Evolutionary conservation across 208 protist genomes (phyloP).

Genomic region (Phytomonas sp.): DNA sequence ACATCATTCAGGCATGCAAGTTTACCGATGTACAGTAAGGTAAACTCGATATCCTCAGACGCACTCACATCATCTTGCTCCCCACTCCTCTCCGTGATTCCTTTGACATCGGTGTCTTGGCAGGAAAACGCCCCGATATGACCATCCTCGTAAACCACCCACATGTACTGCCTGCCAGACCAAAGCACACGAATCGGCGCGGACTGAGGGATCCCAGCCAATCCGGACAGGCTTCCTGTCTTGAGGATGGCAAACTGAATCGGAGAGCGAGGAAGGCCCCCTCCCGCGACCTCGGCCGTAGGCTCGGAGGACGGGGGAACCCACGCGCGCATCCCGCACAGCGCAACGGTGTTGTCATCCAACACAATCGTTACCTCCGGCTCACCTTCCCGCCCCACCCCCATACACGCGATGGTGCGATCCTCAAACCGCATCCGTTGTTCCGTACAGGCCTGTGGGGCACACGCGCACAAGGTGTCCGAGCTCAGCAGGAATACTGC

Average conservation of each 20-base stretch:
- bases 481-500: slow-evolving; percentile 20
- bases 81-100: not conserved
- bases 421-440: slow-evolving; percentile 30
- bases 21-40: not conserved
- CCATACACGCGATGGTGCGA: slow-evolving; percentile 24
- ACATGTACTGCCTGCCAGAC: slow-evolving; percentile 28
- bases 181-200: slow-evolving; percentile 24
- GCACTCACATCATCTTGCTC: slow-evolving; percentile 8
- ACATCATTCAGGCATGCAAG: not conserved
- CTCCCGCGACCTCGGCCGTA: not conserved
- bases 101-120: not conserved
- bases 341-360: slow-evolving; percentile 28
- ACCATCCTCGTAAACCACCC: slow-evolving; percentile 51
- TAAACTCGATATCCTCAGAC: not conserved
- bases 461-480: slow-evolving; percentile 23
- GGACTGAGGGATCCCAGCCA: slow-evolving; percentile 10
- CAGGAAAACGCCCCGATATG: slow-evolving; percentile 22
- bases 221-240: slow-evolving; percentile 14
- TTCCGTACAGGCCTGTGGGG: slow-evolving; percentile 20
- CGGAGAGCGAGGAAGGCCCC: not conserved
- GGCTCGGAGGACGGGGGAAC: not conserved
- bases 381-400: slow-evolving; percentile 22
- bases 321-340: slow-evolving; percentile 22
- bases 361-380: slow-evolving; percentile 52
- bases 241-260: slow-evolving; percentile 15